A percentile compares a stretch with the other conserved stretches of the same genome.
phyloP scores from a whole-genome alignment of 2,329 filamentous ascomycete genomes.

The Colletotrichum tamarilloi region DNA sequence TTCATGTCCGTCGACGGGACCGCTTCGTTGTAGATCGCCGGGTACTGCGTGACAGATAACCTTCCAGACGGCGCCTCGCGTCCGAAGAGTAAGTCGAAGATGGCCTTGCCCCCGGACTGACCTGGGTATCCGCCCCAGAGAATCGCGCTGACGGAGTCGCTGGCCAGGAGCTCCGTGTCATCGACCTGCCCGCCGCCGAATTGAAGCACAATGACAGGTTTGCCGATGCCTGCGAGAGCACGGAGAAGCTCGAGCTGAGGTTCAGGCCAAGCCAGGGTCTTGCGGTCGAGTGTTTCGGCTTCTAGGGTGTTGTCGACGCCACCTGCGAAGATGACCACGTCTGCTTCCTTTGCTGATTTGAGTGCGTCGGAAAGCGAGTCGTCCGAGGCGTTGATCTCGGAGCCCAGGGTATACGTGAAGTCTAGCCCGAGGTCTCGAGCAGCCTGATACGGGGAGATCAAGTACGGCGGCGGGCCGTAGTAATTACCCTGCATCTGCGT shows the following conservation, averaged over 20 bases:
- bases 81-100: constrained; percentile 66
- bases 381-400: constrained; percentile 40
- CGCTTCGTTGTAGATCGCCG: constrained; percentile 59
- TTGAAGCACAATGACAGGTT: constrained; percentile 63
- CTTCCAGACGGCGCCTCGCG: constrained; percentile 61
- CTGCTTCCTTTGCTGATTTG: constrained; percentile 64
- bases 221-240: constrained; percentile 49
- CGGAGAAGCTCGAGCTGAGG: constrained; percentile 21
- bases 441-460: constrained; percentile 36
- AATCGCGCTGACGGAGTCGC: constrained; percentile 60
- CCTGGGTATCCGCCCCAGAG: constrained; percentile 71
- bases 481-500: constrained; percentile 39
- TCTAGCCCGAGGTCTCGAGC: constrained; percentile 42
- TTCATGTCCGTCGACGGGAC: constrained; percentile 67
- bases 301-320: constrained; percentile 65
- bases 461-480: constrained; percentile 37
- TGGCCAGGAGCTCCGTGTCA: constrained; percentile 57
- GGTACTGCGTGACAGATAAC: constrained; percentile 67
- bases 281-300: constrained; percentile 68
- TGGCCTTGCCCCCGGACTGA: constrained; percentile 66
- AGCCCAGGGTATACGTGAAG: constrained; percentile 44
- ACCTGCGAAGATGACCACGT: constrained; percentile 66
- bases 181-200: constrained; percentile 67
- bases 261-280: constrained; percentile 26
- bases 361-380: constrained; percentile 58